Percentiles rank a stretch among this genome's conserved stretches.
phyloP scores from a whole-genome alignment of 345 rosid genomes.

The Corchorus capsularis region DNA sequence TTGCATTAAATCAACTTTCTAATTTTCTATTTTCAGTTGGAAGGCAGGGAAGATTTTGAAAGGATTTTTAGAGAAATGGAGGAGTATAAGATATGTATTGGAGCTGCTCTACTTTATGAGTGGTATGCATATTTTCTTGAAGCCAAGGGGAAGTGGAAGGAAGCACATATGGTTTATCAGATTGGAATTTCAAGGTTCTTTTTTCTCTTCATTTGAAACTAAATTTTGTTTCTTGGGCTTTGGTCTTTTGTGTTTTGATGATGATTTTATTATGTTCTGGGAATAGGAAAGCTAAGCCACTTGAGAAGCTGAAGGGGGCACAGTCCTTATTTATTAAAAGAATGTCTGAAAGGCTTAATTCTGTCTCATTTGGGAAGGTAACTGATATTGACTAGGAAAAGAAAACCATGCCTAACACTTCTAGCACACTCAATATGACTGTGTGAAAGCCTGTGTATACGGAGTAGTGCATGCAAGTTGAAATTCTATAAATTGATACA shows the following conservation, averaged over 20 bases:
- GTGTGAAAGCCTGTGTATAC: background rate
- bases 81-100: slow-evolving; percentile 50
- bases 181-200: slow-evolving; percentile 72
- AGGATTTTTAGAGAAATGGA: slow-evolving; percentile 59
- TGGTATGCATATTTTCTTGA: slow-evolving; percentile 80
- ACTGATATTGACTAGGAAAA: background rate
- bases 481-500: background rate
- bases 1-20: slow-evolving; percentile 2
- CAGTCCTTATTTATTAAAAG: slow-evolving; percentile 60
- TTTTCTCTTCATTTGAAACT: background rate
- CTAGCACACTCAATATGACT: background rate
- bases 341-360: slow-evolving; percentile 55
- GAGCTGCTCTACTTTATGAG: slow-evolving; percentile 63
- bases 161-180: slow-evolving; percentile 64
- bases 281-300: slow-evolving; percentile 67
- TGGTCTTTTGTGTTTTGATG: background rate
- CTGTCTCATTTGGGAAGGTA: slow-evolving; percentile 53
- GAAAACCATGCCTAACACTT: background rate
- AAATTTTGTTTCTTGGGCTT: background rate
- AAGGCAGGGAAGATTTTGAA: slow-evolving; percentile 57
- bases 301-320: slow-evolving; percentile 64
- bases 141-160: slow-evolving; percentile 67
- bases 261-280: slow-evolving; percentile 18
- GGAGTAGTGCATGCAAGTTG: background rate
- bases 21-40: slow-evolving; percentile 51